Conservation (phyloP, 768 basidiomycete genomes). For the Strobilomyces echinocephalus region DNA sequence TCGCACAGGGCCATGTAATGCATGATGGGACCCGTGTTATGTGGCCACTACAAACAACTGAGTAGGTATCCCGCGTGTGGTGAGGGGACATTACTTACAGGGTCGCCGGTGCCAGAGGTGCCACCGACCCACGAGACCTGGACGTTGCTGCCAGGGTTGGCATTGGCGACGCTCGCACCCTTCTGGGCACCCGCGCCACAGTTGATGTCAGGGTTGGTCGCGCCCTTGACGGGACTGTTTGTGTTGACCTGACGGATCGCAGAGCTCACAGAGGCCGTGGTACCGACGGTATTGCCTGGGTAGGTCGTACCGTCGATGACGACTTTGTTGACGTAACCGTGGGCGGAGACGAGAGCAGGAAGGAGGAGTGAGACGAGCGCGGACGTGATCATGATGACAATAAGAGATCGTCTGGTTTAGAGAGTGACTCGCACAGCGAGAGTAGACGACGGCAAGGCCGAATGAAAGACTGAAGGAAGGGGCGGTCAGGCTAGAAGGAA, state of each 20-base stretch:
- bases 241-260: conserved; percentile 42
- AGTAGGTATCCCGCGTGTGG: not conserved
- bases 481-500: not conserved
- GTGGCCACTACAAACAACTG: conserved; percentile 36
- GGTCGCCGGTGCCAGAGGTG: conserved; percentile 26
- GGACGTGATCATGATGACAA: conserved; percentile 13
- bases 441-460: not conserved
- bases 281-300: conserved; percentile 30
- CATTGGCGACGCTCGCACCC: conserved; percentile 45
- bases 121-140: conserved; percentile 49
- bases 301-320: conserved; percentile 27
- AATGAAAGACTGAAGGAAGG: conserved; percentile 1
- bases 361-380: conserved; percentile 18
- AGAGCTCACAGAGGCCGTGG: conserved; percentile 22
- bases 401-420: not conserved
- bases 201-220: conserved; percentile 48
- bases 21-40: conserved; percentile 62
- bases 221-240: conserved; percentile 50
- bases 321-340: conserved; percentile 26
- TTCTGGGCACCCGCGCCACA: conserved; percentile 52
- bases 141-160: conserved; percentile 54
- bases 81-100: conserved; percentile 12
- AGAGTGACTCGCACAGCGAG: conserved; percentile 23
- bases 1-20: conserved; percentile 67
- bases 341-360: conserved; percentile 24